Percentiles rank a stretch among this genome's conserved stretches.
Evolutionary conservation across 1,284 basidiomycete genomes (phyloP).

Genomic region (Psilocybe mexicana): DNA sequence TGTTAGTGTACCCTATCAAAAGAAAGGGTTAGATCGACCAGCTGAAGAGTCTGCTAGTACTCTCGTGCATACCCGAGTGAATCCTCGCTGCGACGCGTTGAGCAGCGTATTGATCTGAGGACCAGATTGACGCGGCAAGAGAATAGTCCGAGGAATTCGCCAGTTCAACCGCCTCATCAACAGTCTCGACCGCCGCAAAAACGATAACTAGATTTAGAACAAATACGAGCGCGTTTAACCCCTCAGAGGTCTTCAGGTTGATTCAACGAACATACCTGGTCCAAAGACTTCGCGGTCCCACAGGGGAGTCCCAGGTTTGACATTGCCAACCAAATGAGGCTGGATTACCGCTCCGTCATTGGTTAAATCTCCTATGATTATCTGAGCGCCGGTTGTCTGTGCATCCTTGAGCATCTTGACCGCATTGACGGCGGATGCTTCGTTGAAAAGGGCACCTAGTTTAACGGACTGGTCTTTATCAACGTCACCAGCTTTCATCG

Average conservation of each 20-base stretch:
- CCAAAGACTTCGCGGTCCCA: slow-evolving; percentile 64
- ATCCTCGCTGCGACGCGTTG: slow-evolving; percentile 51
- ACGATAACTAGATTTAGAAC: slow-evolving; percentile 43
- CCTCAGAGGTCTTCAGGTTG: slow-evolving; percentile 49
- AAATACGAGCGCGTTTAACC: slow-evolving; percentile 51
- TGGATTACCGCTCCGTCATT: slow-evolving; percentile 47
- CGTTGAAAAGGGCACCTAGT: slow-evolving; percentile 49
- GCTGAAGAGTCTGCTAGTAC: too few relatives aligned
- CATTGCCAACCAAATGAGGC: slow-evolving; percentile 52
- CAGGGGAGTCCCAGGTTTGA: slow-evolving; percentile 49
- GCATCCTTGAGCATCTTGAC: slow-evolving; percentile 53
- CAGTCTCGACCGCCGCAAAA: slow-evolving; percentile 47
- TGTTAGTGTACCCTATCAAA: slow-evolving; percentile 46
- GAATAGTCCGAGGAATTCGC: slow-evolving; percentile 60
- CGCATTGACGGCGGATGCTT: slow-evolving; percentile 47
- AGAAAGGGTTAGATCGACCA: slow-evolving; percentile 36
- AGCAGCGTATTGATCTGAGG: slow-evolving; percentile 46
- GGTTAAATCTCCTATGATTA: slow-evolving; percentile 48
- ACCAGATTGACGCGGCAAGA: slow-evolving; percentile 56
- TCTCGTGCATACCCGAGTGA: slow-evolving; percentile 39
- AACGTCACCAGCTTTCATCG: slow-evolving; percentile 40
- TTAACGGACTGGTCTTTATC: slow-evolving; percentile 23
- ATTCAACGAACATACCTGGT: slow-evolving; percentile 46
- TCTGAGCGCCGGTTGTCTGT: slow-evolving; percentile 48
- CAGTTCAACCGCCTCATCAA: slow-evolving; percentile 54